Base-by-base conservation (phyloP, 1,139 yeast genomes). In the Arxiozyma bovina region DNA sequence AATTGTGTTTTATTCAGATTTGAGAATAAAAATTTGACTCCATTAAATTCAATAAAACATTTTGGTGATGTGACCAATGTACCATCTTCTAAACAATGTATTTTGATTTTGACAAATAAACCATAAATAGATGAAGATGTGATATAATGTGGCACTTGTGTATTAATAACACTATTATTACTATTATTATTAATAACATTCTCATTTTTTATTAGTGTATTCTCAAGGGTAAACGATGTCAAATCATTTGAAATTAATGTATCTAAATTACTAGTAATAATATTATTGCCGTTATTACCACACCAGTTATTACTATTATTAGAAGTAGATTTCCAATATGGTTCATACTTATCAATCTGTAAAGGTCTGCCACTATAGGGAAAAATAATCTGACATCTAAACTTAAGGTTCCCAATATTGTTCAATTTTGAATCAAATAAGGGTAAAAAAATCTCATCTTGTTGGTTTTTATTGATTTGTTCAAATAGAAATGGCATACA, bases 91-190 rank as follows among this genome's bases (percentile, higher is more conserved):
- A 93, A 77, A 42, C 86, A 69, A 58, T 90, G 86, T 1, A 91
- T 83, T 57, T 80, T 81, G 21, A 89, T 73, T 51, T 87, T 78
- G 50, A 84, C 75, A 66, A 89, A 93, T 56, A 82, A 85, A 3
- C 98, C 98, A 21, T 85, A 80, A 53, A 93, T 74, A 0, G 97
- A 90, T 0, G 97, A 89, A 0, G 96, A 94, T 0, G 98, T 91
- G 20, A 93, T 96, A 65, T 89, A 82, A 6, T 95, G 62, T 18
- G 57, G 60, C 5, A 61, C 62, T 22, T 59, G 59, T 2, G 23
- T 41, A 20, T 41, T 38, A 27, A 45, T 27, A 27, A 27, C 30
- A 27, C 30, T 27, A 27, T 27, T 27, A 27, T 27, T 27, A 27
- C 30, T 27, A 45, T 56, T 61, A 22, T 55, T 55, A 5, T 50